Conservation (phyloP, 495 filamentous ascomycete genomes). For the Aspergillus hancockii region DNA sequence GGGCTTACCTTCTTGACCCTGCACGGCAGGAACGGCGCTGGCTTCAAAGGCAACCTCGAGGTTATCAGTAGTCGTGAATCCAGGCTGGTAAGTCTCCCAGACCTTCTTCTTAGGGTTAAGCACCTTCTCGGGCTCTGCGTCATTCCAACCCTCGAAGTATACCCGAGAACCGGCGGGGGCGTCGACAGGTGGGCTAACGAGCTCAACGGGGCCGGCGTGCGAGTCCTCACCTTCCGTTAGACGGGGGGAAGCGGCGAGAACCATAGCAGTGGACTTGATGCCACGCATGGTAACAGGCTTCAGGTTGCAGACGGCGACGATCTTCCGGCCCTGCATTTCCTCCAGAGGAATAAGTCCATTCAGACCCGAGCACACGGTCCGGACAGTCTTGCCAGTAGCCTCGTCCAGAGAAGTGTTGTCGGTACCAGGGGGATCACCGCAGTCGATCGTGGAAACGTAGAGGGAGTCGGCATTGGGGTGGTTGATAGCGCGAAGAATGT, state of each 20-base stretch:
- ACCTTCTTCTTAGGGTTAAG: constrained; percentile 99
- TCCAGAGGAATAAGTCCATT: constrained; percentile 89
- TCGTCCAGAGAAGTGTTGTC: constrained; percentile 77
- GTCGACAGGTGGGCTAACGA: constrained; percentile 82
- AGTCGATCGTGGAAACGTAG: constrained; percentile 94
- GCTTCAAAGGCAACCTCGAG: constrained; percentile 80
- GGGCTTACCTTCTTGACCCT: constrained; percentile 61
- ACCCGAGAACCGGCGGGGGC: constrained; percentile 81
- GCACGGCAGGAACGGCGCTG: constrained; percentile 58
- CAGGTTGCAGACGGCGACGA: constrained; percentile 92
- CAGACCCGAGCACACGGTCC: constrained; percentile 94
- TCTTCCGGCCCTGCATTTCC: constrained; percentile 95
- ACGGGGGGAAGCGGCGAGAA: constrained; percentile 86
- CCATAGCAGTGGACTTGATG: constrained; percentile 94
- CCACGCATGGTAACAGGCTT: constrained; percentile 99
- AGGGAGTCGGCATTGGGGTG: constrained; percentile 97
- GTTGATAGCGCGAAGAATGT: constrained; percentile 91
- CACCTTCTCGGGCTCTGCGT: constrained; percentile 83
- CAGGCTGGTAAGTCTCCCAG: constrained; percentile 93
- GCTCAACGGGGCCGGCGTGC: constrained; percentile 88
- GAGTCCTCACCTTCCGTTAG: constrained; percentile 75
- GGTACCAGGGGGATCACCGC: constrained; percentile 82
- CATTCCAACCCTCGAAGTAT: constrained; percentile 87
- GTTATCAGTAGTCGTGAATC: constrained; percentile 80
- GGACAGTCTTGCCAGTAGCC: constrained; percentile 82